Percentiles rank a stretch among this genome's conserved stretches.
These are phyloP conservation scores for Sanghuangporus weigelae DNA, from an alignment of 1,284 basidiomycete genomes.

Conservation along the genomic window DNA sequence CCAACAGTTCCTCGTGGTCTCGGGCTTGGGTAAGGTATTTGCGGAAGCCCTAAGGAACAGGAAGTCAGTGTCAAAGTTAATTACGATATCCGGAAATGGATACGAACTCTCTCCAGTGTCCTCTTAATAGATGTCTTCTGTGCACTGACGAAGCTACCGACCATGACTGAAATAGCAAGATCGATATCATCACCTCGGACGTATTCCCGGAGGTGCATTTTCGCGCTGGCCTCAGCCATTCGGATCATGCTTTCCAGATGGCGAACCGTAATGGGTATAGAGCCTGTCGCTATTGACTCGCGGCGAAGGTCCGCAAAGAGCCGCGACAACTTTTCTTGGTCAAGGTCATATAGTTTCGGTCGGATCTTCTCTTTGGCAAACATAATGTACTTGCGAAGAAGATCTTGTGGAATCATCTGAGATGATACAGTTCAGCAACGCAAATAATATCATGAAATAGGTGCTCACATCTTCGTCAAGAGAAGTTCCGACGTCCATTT, in stretches of 20 bases:
- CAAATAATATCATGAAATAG: neutral
- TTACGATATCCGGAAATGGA: slow-evolving; percentile 8
- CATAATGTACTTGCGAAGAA: slow-evolving; percentile 99
- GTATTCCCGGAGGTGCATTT: slow-evolving; percentile 97
- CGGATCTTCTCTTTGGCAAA: slow-evolving; percentile 91
- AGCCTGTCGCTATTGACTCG: slow-evolving; percentile 95
- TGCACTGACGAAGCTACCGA: slow-evolving; percentile 92
- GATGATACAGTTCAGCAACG: neutral
- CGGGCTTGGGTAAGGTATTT: slow-evolving; percentile 94
- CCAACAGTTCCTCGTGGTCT: slow-evolving; percentile 93
- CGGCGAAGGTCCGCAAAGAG: slow-evolving; percentile 96
- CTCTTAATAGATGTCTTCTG: slow-evolving; percentile 99
- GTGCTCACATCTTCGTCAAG: slow-evolving; percentile 85
- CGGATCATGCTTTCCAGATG: slow-evolving; percentile 99
- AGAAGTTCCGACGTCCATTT: slow-evolving; percentile 85
- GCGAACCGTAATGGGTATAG: slow-evolving; percentile 96
- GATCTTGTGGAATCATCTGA: slow-evolving; percentile 94
- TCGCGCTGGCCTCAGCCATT: slow-evolving; percentile 97
- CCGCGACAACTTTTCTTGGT: slow-evolving; percentile 93
- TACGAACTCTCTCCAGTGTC: slow-evolving; percentile 82
- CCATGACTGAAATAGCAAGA: slow-evolving; percentile 91
- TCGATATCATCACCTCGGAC: slow-evolving; percentile 97
- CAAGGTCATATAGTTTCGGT: slow-evolving; percentile 91
- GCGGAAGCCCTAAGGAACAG: slow-evolving; percentile 71
- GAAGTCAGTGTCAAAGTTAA: neutral